These are phyloP conservation scores for Lanmaoa rubissima DNA, from an alignment of 768 basidiomycete genomes.

Conservation along the genomic window DNA sequence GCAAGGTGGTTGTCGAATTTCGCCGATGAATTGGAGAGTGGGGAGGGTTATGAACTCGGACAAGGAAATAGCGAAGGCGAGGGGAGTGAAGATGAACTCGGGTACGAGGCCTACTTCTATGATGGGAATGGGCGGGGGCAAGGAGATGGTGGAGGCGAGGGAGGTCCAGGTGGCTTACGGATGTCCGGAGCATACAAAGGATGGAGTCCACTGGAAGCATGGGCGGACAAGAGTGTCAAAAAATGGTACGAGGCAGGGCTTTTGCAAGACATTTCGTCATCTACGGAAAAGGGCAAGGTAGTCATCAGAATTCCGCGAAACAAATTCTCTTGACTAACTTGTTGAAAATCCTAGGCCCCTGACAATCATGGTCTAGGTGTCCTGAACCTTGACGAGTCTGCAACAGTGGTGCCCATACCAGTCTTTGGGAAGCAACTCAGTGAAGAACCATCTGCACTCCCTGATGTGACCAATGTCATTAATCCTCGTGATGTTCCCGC, in stretches of 20 bases:
- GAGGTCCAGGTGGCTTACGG: constrained; percentile 66
- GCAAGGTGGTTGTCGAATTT: constrained; percentile 91
- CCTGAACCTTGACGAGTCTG: constrained; percentile 41
- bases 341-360: constrained; percentile 32
- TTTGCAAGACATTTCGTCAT: constrained; percentile 46
- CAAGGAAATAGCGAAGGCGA: constrained; percentile 54
- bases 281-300: constrained; percentile 49
- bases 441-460: constrained; percentile 21
- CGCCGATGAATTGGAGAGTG: constrained; percentile 87
- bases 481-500: constrained; percentile 40
- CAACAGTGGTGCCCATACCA: constrained; percentile 62
- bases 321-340: constrained; percentile 16
- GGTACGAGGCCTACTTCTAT: constrained; percentile 86
- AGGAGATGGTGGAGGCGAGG: constrained; percentile 76
- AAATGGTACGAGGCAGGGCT: constrained; percentile 84
- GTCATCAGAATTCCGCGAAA: constrained; percentile 15
- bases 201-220: constrained; percentile 91
- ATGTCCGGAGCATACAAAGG: constrained; percentile 85
- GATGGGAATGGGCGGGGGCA: constrained; percentile 75
- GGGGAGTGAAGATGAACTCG: constrained; percentile 78
- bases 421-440: constrained; percentile 42
- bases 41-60: constrained; percentile 86
- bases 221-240: constrained; percentile 85
- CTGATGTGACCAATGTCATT: constrained; percentile 23
- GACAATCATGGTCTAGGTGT: constrained; percentile 48